phyloP scores from a whole-genome alignment of 2,329 filamentous ascomycete species.

The Hypoxylon sp. region DNA sequence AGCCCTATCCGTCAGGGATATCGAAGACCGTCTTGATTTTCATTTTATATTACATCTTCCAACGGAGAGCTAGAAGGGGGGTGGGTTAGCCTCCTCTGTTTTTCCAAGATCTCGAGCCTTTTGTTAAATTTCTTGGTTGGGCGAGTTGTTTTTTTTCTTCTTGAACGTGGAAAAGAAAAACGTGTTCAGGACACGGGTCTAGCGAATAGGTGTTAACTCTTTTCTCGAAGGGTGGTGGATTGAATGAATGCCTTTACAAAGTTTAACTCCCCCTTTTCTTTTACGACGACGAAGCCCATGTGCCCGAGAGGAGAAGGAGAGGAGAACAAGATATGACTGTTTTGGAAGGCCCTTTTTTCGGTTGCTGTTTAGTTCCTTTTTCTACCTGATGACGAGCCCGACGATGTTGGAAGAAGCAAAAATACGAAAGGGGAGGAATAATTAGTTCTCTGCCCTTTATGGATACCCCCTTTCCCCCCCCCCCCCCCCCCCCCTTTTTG shows the following conservation, averaged over 20 bases:
- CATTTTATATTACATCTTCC: neutral
- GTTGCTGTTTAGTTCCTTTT: neutral
- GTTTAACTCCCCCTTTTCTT: neutral
- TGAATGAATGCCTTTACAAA: neutral
- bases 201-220: neutral
- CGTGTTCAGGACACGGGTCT: neutral
- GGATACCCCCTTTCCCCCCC: slow-evolving; percentile 39
- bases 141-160: neutral
- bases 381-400: slow-evolving; percentile 7
- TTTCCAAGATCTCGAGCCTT: slow-evolving; percentile 5
- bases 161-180: neutral
- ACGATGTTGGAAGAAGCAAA: neutral
- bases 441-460: slow-evolving; percentile 20
- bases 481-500: slow-evolving; percentile 8
- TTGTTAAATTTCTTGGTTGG: neutral
- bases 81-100: slow-evolving; percentile 14
- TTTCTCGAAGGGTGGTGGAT: neutral
- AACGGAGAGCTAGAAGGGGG: slow-evolving; percentile 13
- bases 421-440: slow-evolving; percentile 18
- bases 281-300: slow-evolving; percentile 20
- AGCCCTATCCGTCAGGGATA: slow-evolving; percentile 2
- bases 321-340: neutral
- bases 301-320: slow-evolving; percentile 6
- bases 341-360: neutral
- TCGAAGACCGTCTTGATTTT: slow-evolving; percentile 9